These are phyloP conservation scores for Scheffersomyces cryptocercus DNA, from an alignment of 1,139 yeast genomes.

Conservation along the genomic window DNA sequence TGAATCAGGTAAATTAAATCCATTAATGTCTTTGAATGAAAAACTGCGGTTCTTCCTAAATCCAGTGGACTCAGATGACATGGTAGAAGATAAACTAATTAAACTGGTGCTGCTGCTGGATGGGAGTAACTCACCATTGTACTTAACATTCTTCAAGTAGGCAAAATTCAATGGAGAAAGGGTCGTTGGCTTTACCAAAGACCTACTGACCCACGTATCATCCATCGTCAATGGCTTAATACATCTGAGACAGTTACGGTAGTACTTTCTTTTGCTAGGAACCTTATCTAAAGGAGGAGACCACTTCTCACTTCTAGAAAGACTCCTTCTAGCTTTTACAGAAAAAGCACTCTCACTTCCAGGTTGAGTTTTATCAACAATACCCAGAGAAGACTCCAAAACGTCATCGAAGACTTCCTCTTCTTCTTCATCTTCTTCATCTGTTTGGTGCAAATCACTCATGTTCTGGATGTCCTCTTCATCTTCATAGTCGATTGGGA, in stretches of 20 bases:
- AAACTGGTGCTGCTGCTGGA: conserved; percentile 19
- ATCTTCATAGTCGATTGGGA: conserved; percentile 21
- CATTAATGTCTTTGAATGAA: conserved; percentile 16
- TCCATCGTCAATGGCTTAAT: conserved; percentile 55
- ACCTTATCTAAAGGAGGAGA: conserved; percentile 39
- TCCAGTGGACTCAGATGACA: conserved; percentile 6
- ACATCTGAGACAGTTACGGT: conserved; percentile 58
- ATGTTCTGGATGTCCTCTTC: conserved; percentile 32
- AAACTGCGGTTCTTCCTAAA: conserved; percentile 15
- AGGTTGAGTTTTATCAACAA: conserved; percentile 5
- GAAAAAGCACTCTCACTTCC: neutral
- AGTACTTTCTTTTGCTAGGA: conserved; percentile 43
- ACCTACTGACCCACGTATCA: conserved; percentile 55
- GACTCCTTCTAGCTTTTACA: neutral
- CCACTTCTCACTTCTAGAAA: conserved; percentile 40
- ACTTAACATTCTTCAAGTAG: conserved; percentile 23
- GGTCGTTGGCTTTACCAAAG: conserved; percentile 45
- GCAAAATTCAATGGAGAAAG: conserved; percentile 32
- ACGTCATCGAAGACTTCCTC: conserved; percentile 19
- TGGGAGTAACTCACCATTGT: conserved; percentile 9
- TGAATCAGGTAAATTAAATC: conserved; percentile 26
- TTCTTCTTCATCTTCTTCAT: conserved; percentile 36
- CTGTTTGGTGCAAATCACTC: conserved; percentile 38
- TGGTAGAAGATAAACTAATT: conserved; percentile 16
- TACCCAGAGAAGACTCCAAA: conserved; percentile 11